A percentile compares a stretch with the other conserved stretches of the same genome.
Evolutionary conservation across 495 filamentous ascomycete species (phyloP).

Genomic region (Podospora anserina): DNA sequence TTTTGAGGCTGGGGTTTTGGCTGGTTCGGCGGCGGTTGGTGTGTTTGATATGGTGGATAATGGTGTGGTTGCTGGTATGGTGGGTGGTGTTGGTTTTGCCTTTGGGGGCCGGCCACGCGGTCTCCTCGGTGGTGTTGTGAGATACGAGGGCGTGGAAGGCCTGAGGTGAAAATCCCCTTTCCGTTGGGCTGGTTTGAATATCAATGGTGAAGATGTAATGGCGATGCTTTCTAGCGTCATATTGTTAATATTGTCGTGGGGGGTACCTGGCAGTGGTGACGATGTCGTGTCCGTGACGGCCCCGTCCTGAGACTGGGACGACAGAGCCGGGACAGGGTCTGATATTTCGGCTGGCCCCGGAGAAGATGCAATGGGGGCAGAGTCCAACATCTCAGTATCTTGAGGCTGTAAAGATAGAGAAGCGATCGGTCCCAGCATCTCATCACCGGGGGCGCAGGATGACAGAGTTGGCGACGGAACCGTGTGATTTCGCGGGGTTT

Average conservation of each 20-base stretch:
- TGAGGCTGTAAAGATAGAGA: neutral
- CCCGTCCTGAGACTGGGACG: neutral
- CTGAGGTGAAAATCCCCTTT: neutral
- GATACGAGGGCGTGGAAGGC: neutral
- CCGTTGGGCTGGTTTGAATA: neutral
- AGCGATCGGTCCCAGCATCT: neutral
- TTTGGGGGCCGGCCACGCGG: neutral
- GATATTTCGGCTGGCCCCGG: neutral
- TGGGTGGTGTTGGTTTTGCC: neutral
- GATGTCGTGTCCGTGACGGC: neutral
- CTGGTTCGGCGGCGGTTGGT: neutral
- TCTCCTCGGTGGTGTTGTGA: neutral
- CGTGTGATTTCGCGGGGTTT: neutral
- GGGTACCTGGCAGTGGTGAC: neutral
- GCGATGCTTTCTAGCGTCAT: neutral
- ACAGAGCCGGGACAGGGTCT: neutral
- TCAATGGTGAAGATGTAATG: neutral
- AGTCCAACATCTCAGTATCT: neutral
- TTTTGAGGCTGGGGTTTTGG: neutral
- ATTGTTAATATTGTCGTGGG: neutral
- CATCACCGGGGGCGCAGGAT: neutral
- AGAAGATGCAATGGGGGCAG: neutral
- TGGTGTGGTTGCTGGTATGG: neutral
- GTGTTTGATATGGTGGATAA: neutral
- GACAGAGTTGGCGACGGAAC: constrained; percentile 14